Conservation (phyloP, 1,284 basidiomycete species). For the Microbotryum silenes-acaulis region DNA sequence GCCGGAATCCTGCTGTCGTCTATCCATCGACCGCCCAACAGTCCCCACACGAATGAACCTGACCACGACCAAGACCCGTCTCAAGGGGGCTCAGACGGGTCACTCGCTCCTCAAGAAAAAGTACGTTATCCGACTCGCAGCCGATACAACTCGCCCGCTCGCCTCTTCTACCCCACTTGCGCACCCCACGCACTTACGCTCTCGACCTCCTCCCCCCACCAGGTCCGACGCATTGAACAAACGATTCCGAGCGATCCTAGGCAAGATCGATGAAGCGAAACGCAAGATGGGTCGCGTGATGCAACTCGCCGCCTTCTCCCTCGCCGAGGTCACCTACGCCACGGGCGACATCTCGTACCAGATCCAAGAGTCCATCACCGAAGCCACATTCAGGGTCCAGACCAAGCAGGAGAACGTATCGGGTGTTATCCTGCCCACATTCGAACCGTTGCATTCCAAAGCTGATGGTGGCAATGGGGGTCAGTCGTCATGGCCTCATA, state of each 20-base stretch:
- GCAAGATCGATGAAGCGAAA: slow-evolving; percentile 80
- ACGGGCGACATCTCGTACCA: slow-evolving; percentile 97
- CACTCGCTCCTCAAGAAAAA: slow-evolving; percentile 97
- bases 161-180: background rate
- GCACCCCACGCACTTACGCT: background rate
- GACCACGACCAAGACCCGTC: slow-evolving; percentile 82
- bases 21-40: background rate
- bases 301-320: slow-evolving; percentile 95
- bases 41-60: slow-evolving; percentile 48
- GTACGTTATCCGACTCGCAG: slow-evolving; percentile 15
- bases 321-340: slow-evolving; percentile 96
- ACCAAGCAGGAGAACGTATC: slow-evolving; percentile 98
- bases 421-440: slow-evolving; percentile 92
- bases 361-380: slow-evolving; percentile 60
- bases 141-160: too few species aligned
- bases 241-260: slow-evolving; percentile 41
- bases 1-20: background rate
- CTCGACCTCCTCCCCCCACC: background rate
- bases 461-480: slow-evolving; percentile 57
- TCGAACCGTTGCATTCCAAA: slow-evolving; percentile 67
- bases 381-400: slow-evolving; percentile 84
- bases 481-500: slow-evolving; percentile 46
- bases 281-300: slow-evolving; percentile 98
- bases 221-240: slow-evolving; percentile 41
- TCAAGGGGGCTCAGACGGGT: slow-evolving; percentile 95